Conservation (phyloP, 305 asterid genomes). For the Fraxinus floribunda region DNA sequence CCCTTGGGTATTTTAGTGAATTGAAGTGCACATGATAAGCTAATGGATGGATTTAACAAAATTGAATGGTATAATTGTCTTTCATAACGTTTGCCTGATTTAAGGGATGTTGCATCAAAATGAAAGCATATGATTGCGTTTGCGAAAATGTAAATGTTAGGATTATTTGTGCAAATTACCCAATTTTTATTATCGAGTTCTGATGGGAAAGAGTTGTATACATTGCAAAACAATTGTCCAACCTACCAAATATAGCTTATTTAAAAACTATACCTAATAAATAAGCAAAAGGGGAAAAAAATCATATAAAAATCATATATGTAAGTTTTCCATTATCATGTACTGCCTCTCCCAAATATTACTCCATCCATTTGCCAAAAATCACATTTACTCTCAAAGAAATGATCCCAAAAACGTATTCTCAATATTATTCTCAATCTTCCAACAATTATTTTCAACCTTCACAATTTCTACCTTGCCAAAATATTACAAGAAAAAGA, state of each 20-base stretch:
- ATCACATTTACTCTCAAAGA: background rate
- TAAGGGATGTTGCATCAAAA: background rate
- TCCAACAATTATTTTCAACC: background rate
- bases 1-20: background rate
- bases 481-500: background rate
- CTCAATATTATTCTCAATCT: background rate
- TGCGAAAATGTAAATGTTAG: too few species aligned
- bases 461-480: background rate
- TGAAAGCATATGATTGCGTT: background rate
- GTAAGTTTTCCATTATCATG: background rate
- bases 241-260: background rate
- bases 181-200: background rate
- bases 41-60: background rate
- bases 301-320: background rate
- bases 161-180: background rate
- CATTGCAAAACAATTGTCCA: background rate
- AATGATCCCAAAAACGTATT: background rate
- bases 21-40: background rate
- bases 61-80: background rate
- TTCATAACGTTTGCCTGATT: background rate
- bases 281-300: background rate
- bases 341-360: background rate
- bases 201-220: too few species aligned
- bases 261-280: background rate
- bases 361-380: background rate